Conservation (phyloP, 2,329 filamentous ascomycete genomes). For the Helotiales sp. region DNA sequence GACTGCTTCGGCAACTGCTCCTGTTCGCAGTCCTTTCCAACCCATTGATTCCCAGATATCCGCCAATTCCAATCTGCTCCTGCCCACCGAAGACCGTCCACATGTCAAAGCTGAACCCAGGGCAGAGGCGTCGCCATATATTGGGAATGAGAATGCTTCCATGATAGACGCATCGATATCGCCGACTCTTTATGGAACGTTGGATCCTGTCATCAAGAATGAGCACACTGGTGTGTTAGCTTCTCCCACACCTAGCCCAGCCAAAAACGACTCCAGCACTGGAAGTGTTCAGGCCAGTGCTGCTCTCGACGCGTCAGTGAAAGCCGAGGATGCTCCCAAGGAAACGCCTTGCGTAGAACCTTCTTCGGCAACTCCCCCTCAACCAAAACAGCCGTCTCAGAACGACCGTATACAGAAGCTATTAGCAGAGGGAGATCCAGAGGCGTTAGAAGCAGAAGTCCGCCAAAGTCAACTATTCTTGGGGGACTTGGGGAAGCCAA, state of each 20-base stretch:
- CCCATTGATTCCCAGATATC: conserved; percentile 6
- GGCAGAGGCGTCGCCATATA: neutral
- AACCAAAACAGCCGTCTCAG: conserved; percentile 4
- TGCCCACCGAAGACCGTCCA: neutral
- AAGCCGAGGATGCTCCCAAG: neutral
- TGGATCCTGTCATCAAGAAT: neutral
- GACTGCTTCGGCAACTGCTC: neutral
- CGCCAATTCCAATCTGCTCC: neutral
- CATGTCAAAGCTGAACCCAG: neutral
- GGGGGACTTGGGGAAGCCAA: conserved; percentile 20
- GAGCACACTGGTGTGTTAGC: neutral
- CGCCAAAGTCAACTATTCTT: conserved; percentile 25
- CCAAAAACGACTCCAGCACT: neutral
- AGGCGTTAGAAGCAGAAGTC: conserved; percentile 30
- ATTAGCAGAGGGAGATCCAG: conserved; percentile 18
- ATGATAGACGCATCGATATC: neutral
- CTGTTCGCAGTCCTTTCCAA: conserved; percentile 8
- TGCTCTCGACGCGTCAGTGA: neutral
- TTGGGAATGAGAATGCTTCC: neutral
- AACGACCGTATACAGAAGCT: conserved; percentile 29
- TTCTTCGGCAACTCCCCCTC: neutral
- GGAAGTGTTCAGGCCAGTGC: neutral
- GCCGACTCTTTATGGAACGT: neutral
- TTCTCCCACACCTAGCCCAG: neutral
- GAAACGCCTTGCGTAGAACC: neutral